Evolutionary conservation across 148 eudicot genomes (phyloP).

Genomic region (Chenopodium suecicum): DNA sequence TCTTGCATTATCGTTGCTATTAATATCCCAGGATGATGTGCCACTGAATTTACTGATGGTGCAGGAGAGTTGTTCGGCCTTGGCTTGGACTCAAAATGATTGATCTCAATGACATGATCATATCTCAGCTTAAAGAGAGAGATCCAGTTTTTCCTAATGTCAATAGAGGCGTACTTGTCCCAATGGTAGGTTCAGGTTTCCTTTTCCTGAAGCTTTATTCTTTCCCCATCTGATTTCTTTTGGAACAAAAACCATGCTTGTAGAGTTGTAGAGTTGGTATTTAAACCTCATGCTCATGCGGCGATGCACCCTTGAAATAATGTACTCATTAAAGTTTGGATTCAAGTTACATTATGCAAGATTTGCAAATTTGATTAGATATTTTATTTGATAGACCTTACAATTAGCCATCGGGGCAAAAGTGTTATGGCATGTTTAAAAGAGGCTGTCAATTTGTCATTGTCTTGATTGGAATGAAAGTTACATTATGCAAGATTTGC

Average conservation of each 20-base stretch:
- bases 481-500: conserved; percentile 1
- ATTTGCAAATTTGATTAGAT: neutral
- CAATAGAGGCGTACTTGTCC: conserved; percentile 56
- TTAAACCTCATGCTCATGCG: neutral
- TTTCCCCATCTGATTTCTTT: neutral
- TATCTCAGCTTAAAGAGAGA: conserved; percentile 58
- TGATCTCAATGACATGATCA: conserved; percentile 63
- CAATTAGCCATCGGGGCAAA: neutral
- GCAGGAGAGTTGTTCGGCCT: conserved; percentile 75
- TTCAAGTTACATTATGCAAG: neutral
- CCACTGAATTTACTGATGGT: conserved; percentile 11
- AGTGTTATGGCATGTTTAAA: neutral
- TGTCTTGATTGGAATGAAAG: neutral
- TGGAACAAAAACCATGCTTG: neutral
- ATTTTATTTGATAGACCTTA: neutral
- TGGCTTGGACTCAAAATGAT: conserved; percentile 76
- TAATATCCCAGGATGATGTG: neutral
- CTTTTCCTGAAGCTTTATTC: neutral
- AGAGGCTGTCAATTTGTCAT: neutral
- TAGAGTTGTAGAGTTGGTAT: neutral
- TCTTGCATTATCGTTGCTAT: neutral
- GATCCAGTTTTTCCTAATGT: conserved; percentile 54
- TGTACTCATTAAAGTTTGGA: neutral
- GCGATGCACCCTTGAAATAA: neutral
- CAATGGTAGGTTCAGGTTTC: conserved; percentile 42